Evolutionary conservation across 805 yeast species (phyloP).

Genomic region (Candida tibetensis): DNA sequence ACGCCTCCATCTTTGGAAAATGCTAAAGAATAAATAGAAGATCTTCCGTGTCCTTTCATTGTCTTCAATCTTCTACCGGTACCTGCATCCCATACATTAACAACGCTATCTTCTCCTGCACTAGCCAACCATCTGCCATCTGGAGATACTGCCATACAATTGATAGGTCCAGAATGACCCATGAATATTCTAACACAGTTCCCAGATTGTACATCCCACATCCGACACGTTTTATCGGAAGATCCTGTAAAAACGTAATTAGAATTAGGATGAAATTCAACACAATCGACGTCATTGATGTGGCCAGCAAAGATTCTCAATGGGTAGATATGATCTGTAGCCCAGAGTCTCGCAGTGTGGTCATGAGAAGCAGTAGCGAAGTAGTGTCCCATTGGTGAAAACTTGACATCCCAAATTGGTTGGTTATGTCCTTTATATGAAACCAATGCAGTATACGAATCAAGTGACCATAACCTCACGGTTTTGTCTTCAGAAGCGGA

Average conservation of each 20-base stretch:
- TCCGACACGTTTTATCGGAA: conserved; percentile 89
- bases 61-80: conserved; percentile 83
- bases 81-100: conserved; percentile 92
- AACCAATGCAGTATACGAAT: conserved; percentile 83
- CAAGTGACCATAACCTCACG: conserved; percentile 90
- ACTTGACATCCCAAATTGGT: conserved; percentile 96
- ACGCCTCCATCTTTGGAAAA: conserved; percentile 88
- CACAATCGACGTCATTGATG: conserved; percentile 91
- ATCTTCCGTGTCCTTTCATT: conserved; percentile 93
- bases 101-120: conserved; percentile 89
- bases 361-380: conserved; percentile 98
- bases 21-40: conserved; percentile 77
- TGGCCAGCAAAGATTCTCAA: conserved; percentile 96
- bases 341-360: conserved; percentile 97
- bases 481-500: conserved; percentile 91
- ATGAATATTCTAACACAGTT: conserved; percentile 86
- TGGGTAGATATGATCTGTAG: conserved; percentile 96
- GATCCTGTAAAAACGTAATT: conserved; percentile 94
- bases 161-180: conserved; percentile 89
- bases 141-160: conserved; percentile 84
- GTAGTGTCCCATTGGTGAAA: conserved; percentile 93
- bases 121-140: conserved; percentile 96
- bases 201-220: conserved; percentile 96
- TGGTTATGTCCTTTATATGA: conserved; percentile 95
- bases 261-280: conserved; percentile 94